phyloP scores from a whole-genome alignment of 2,329 filamentous ascomycete genomes.

The Xylariaceae sp. region DNA sequence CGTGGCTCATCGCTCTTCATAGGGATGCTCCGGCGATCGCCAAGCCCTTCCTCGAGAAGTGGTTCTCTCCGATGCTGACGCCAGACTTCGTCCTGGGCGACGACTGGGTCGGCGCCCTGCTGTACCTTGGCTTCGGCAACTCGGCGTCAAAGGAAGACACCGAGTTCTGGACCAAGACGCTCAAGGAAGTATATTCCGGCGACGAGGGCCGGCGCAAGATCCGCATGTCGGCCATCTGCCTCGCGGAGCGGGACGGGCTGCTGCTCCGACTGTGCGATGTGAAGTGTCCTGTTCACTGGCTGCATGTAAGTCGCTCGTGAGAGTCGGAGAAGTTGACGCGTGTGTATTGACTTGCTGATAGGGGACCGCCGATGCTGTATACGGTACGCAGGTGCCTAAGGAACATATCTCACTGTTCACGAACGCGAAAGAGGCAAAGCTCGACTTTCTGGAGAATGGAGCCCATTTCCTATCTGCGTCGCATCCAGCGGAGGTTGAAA shows the following conservation, averaged over 20 bases:
- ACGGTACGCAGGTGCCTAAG: no score
- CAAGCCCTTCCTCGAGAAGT: constrained; percentile 41
- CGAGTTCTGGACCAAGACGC: constrained; percentile 45
- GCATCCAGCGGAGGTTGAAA: no score
- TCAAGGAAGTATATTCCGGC: constrained; percentile 46
- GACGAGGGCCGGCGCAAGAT: constrained; percentile 50
- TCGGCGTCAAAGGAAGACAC: constrained; percentile 36
- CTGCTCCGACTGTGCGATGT: constrained; percentile 45
- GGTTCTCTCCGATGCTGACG: constrained; percentile 38
- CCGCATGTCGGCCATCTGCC: constrained; percentile 42
- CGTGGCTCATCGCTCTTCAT: no score
- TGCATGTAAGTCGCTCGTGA: constrained; percentile 43
- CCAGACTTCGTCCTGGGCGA: constrained; percentile 48
- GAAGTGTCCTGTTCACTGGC: constrained; percentile 51
- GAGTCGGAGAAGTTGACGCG: no score
- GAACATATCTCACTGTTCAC: no score
- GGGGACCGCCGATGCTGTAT: no score
- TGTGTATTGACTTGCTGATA: no score
- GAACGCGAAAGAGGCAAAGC: no score
- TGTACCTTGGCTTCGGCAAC: constrained; percentile 45
- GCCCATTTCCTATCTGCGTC: no score
- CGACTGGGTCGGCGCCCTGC: constrained; percentile 45
- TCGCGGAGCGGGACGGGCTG: constrained; percentile 48
- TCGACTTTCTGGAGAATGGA: no score
- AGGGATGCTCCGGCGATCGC: constrained; percentile 43